Conservation (phyloP, 202 grass and related monocot species). For the Panicum virgatum region DNA sequence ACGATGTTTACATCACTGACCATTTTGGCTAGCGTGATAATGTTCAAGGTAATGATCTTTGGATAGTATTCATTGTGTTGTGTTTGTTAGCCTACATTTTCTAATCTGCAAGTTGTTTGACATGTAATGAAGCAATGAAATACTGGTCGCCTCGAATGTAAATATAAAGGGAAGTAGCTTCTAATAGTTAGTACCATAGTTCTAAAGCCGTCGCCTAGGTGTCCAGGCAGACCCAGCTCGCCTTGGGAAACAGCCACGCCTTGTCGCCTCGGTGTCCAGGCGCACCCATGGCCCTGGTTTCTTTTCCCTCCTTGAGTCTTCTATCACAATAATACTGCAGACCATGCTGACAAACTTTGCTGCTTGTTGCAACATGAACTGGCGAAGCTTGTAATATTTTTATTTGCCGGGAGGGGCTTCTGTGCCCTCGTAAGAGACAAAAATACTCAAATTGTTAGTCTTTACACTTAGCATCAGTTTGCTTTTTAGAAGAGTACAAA, state of each 20-base stretch:
- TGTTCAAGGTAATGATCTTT: conserved; percentile 86
- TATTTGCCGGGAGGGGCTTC: background rate
- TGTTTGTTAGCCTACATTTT: background rate
- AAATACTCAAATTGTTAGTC: background rate
- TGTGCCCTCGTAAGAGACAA: background rate
- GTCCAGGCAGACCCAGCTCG: no score
- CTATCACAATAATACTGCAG: background rate
- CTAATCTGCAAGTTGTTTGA: conserved; percentile 22
- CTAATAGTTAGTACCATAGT: background rate
- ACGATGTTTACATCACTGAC: conserved; percentile 99
- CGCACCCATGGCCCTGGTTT: no score
- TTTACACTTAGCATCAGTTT: background rate
- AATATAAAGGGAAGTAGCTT: background rate
- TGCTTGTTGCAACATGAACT: background rate
- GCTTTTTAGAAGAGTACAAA: background rate
- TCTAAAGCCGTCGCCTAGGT: no score
- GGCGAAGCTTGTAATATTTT: background rate
- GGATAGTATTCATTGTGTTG: no score
- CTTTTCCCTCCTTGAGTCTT: background rate
- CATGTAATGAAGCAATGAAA: background rate
- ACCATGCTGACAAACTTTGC: background rate
- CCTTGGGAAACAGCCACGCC: no score
- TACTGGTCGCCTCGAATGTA: conserved; percentile 1
- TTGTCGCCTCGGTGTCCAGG: no score
- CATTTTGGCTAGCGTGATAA: conserved; percentile 97